These are phyloP conservation scores for Cinnamomum micranthum DNA, from an alignment of 164 flowering plant species.

Conservation along the genomic window DNA sequence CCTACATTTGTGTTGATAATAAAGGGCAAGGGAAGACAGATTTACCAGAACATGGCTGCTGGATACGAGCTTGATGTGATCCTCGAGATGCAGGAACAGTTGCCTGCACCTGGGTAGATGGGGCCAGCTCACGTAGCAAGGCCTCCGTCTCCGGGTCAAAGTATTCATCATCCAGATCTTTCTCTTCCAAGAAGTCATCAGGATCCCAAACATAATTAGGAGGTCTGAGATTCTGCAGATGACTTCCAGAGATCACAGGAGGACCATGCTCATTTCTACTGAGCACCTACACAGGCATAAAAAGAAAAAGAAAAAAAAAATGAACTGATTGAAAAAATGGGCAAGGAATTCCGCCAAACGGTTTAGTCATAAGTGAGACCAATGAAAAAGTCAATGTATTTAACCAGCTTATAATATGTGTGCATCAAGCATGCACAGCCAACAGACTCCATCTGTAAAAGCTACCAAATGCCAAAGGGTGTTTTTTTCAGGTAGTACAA, in stretches of 20 bases:
- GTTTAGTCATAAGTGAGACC: not conserved
- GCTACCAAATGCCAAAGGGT: too few relatives aligned
- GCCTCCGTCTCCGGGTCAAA: conserved; percentile 38
- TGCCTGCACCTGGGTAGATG: too few relatives aligned
- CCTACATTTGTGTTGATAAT: too few relatives aligned
- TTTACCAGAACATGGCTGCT: conserved; percentile 33
- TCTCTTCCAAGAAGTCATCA: conserved; percentile 34
- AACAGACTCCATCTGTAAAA: not conserved
- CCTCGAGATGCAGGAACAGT: conserved; percentile 11
- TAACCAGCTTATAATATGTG: not conserved
- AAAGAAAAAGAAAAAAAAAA: not conserved
- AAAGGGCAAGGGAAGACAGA: too few relatives aligned
- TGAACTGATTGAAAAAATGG: not conserved
- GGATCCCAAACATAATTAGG: conserved; percentile 10
- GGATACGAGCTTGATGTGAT: conserved; percentile 20
- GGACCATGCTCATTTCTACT: conserved; percentile 5
- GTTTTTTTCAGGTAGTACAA: too few relatives aligned
- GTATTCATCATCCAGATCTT: conserved; percentile 49
- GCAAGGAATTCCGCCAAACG: not conserved
- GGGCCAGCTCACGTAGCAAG: conserved; percentile 20
- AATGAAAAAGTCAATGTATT: too few relatives aligned
- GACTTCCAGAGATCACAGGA: not conserved
- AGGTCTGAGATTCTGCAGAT: conserved; percentile 1
- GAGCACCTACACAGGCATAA: conserved; percentile 6
- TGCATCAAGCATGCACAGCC: not conserved